Percentiles rank a stretch among this genome's conserved stretches.
These are phyloP conservation scores for Colletotrichum incanum DNA, from an alignment of 2,329 filamentous ascomycete genomes.

Conservation along the genomic window DNA sequence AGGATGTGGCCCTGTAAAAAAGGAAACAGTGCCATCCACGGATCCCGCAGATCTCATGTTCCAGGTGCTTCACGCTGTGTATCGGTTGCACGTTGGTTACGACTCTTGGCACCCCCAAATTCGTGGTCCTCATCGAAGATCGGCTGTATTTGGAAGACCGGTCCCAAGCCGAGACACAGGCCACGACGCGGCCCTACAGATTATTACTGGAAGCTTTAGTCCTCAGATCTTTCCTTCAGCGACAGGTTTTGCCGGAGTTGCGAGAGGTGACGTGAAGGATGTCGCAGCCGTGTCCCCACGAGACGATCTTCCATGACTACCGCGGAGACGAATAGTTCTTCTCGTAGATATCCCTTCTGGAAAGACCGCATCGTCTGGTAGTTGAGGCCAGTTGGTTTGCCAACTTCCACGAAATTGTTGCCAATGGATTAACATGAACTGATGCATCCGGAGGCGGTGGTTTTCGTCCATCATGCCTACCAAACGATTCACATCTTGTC, in stretches of 20 bases:
- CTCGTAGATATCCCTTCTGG: slow-evolving; percentile 5
- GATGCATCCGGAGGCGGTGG: slow-evolving; percentile 10
- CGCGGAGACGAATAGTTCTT: slow-evolving; percentile 19
- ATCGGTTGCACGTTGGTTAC: slow-evolving; percentile 30
- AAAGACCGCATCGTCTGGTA: slow-evolving; percentile 9
- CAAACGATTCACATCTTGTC: slow-evolving; percentile 2
- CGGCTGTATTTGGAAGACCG: slow-evolving; percentile 19
- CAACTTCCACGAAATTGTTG: not conserved
- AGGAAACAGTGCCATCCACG: not conserved
- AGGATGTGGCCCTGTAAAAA: slow-evolving; percentile 12
- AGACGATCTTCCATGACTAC: slow-evolving; percentile 1
- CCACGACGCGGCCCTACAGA: slow-evolving; percentile 17
- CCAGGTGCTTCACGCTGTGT: slow-evolving; percentile 11
- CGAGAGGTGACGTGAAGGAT: slow-evolving; percentile 12
- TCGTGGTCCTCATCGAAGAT: slow-evolving; percentile 17
- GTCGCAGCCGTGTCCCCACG: slow-evolving; percentile 17
- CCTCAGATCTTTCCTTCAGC: not conserved
- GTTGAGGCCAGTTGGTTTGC: slow-evolving; percentile 4
- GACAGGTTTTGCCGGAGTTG: slow-evolving; percentile 28
- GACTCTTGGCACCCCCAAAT: slow-evolving; percentile 32
- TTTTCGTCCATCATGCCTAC: not conserved
- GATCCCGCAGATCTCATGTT: slow-evolving; percentile 21
- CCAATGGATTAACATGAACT: not conserved
- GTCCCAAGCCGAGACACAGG: slow-evolving; percentile 24
- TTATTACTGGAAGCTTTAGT: slow-evolving; percentile 9